Evolutionary conservation across 2,329 filamentous ascomycete species (phyloP).

Genomic region (Hymenoscyphus salicellus): DNA sequence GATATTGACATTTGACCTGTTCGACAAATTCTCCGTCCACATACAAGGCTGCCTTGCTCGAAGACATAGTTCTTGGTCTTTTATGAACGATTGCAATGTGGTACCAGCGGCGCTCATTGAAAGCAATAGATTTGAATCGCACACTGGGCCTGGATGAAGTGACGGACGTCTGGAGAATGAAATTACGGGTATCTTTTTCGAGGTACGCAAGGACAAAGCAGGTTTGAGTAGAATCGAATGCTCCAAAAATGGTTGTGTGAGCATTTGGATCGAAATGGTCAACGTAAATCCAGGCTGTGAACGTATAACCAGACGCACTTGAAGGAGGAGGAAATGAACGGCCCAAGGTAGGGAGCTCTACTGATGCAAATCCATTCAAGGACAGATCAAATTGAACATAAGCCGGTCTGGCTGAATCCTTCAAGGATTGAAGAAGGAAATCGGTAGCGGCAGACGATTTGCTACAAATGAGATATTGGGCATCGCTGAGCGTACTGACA

Average conservation of each 20-base stretch:
- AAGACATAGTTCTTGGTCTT: slow-evolving; percentile 68
- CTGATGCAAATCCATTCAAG: slow-evolving; percentile 79
- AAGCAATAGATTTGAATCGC: slow-evolving; percentile 80
- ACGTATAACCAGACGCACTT: slow-evolving; percentile 77
- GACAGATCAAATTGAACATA: slow-evolving; percentile 95
- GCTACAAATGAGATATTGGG: slow-evolving; percentile 65
- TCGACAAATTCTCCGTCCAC: slow-evolving; percentile 93
- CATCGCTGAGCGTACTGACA: slow-evolving; percentile 76
- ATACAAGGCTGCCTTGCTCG: slow-evolving; percentile 82
- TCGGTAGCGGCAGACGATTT: slow-evolving; percentile 55
- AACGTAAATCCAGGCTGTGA: slow-evolving; percentile 83
- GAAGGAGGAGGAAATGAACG: slow-evolving; percentile 78
- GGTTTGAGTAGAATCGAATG: slow-evolving; percentile 85
- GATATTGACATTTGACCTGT: slow-evolving; percentile 86
- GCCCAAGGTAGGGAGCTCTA: slow-evolving; percentile 85
- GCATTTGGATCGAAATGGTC: slow-evolving; percentile 79
- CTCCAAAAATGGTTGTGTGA: slow-evolving; percentile 94
- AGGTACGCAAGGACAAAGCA: slow-evolving; percentile 94
- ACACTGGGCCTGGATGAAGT: slow-evolving; percentile 83
- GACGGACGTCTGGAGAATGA: slow-evolving; percentile 95
- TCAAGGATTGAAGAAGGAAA: slow-evolving; percentile 72
- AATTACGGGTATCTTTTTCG: slow-evolving; percentile 87
- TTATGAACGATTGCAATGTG: slow-evolving; percentile 88
- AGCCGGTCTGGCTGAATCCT: slow-evolving; percentile 71
- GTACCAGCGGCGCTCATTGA: slow-evolving; percentile 81